Percentiles rank a stretch among this genome's conserved stretches.
These are phyloP conservation scores for Pistacia vera DNA, from an alignment of 345 rosid species.

Conservation along the genomic window DNA sequence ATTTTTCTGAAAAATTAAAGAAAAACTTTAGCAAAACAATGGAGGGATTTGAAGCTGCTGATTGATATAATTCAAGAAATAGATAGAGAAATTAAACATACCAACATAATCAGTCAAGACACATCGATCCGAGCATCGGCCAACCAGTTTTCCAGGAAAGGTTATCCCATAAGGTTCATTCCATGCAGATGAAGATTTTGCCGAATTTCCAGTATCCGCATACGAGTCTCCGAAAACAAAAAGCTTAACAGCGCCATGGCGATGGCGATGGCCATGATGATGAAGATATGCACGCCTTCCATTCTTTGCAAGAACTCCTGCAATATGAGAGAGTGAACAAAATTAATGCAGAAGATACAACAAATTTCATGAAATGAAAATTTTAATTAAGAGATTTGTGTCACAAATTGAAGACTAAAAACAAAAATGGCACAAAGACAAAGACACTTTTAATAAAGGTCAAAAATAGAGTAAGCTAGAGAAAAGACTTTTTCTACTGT, in stretches of 20 bases:
- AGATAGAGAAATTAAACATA: conserved; percentile 14
- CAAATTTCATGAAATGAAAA: neutral
- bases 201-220: conserved; percentile 69
- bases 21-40: no score
- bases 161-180: conserved; percentile 62
- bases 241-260: conserved; percentile 25
- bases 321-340: neutral
- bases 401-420: no score
- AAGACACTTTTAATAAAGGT: no score
- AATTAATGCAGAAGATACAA: no score
- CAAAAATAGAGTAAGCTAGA: no score
- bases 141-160: conserved; percentile 69
- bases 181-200: conserved; percentile 39
- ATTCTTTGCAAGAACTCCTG: conserved; percentile 6
- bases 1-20: no score
- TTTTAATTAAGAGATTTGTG: neutral
- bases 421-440: no score
- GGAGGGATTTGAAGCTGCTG: neutral
- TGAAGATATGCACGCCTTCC: neutral
- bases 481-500: no score
- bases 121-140: conserved; percentile 74
- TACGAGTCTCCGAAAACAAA: conserved; percentile 89
- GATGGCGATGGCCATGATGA: no score
- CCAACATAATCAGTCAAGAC: conserved; percentile 75
- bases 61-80: no score